Conservation (phyloP, 192 early-diverging fungal species). For the Endogone sp. region DNA sequence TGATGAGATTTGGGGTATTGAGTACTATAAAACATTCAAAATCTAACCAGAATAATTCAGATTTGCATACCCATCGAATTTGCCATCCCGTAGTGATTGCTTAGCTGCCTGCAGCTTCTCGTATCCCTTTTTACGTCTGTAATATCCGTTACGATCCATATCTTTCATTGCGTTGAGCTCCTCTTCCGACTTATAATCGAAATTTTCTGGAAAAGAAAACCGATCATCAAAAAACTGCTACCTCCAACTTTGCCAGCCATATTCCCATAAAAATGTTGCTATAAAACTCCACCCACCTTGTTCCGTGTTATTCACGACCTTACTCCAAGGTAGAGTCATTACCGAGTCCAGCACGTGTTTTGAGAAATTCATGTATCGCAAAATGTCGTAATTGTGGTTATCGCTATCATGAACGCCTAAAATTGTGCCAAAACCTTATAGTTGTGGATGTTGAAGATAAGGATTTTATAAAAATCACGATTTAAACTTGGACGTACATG, state of each 20-base stretch:
- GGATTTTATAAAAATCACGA: background rate
- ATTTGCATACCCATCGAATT: conserved; percentile 58
- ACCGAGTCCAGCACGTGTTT: conserved; percentile 46
- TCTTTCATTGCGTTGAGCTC: conserved; percentile 43
- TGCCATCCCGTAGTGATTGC: conserved; percentile 47
- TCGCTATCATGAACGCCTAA: conserved; percentile 75
- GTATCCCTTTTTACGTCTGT: conserved; percentile 31
- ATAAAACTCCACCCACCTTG: conserved; percentile 42
- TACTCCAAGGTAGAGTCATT: conserved; percentile 65
- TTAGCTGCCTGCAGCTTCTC: conserved; percentile 44
- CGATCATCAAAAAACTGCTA: background rate
- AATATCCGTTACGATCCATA: background rate
- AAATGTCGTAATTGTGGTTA: conserved; percentile 63
- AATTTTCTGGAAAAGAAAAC: conserved; percentile 5
- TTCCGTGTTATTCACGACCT: conserved; percentile 49
- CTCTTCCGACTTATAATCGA: conserved; percentile 50
- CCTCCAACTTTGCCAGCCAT: background rate
- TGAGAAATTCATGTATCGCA: conserved; percentile 76
- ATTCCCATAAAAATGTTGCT: background rate
- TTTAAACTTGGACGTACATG: too few relatives aligned
- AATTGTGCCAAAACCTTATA: conserved; percentile 45
- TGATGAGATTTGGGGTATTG: background rate
- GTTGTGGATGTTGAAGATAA: background rate
- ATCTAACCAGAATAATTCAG: background rate
- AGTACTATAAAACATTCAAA: too few relatives aligned